Conservation (phyloP, 345 rosid species). For the Corchorus capsularis region DNA sequence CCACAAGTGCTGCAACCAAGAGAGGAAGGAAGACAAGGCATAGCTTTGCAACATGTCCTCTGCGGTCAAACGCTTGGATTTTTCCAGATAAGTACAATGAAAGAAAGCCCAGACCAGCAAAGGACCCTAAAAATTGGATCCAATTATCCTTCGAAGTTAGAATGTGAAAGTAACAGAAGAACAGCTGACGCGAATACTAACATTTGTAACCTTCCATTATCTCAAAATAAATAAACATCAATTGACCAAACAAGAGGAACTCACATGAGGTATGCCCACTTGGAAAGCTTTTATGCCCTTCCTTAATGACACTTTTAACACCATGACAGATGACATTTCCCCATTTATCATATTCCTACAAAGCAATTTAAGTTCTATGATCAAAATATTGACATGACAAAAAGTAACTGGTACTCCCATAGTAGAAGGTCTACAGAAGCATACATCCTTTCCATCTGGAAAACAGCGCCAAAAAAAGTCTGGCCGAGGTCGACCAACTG, state of each 20-base stretch:
- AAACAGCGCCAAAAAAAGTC: conserved; percentile 98
- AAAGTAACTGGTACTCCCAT: conserved; percentile 3
- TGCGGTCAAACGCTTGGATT: conserved; percentile 61
- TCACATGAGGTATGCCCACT: conserved; percentile 88
- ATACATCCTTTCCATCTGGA: conserved; percentile 89
- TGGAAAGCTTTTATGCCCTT: conserved; percentile 95
- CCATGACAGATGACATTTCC: conserved; percentile 86
- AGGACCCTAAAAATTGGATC: conserved; percentile 54
- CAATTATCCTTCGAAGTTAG: neutral
- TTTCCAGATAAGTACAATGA: conserved; percentile 73
- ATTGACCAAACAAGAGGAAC: conserved; percentile 19
- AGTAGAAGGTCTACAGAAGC: conserved; percentile 25
- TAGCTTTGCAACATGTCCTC: conserved; percentile 75
- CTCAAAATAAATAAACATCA: neutral
- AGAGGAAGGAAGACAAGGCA: conserved; percentile 66
- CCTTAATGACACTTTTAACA: conserved; percentile 58
- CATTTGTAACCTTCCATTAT: neutral
- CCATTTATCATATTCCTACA: conserved; percentile 59
- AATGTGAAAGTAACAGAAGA: neutral
- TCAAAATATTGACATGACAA: conserved; percentile 8
- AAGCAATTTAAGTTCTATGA: conserved; percentile 24
- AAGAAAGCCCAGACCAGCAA: conserved; percentile 63
- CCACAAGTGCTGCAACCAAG: conserved; percentile 67
- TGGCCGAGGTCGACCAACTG: conserved; percentile 91
- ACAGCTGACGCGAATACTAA: neutral